Evolutionary conservation across 2,329 filamentous ascomycete species (phyloP), one percentile per base, ranked within the genome.

Genomic region (Ploettnerulaceae sp.): DNA sequence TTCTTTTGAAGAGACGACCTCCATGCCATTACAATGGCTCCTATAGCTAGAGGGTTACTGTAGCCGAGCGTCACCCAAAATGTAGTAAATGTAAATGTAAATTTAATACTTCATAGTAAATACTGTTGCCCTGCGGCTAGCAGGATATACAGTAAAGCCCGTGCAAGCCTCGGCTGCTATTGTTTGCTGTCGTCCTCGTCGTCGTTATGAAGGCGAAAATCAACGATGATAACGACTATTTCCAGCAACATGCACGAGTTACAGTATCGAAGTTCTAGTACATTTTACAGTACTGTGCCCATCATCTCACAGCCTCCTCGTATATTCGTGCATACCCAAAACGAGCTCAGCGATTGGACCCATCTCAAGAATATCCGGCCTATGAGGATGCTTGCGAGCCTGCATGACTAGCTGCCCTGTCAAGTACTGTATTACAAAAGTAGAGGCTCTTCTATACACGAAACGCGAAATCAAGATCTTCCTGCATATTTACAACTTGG

Each of bases 221-320:
- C 17, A 14, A n/a, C n/a, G 37, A 20, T 12, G 37, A 40, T 21
- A 24, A 31, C 25, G 11, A 40, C 37, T 40, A 31, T 29, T 40
- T 40, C 15, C 25, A 40, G 37, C 25, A 40, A 31, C 3, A 5
- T 24, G 15, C 11, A 40, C 25, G 36, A 40, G 25, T 40, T 40
- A 12, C 5, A 3, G 22, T n/a, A 21, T 21, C 37, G 32, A 21
- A 31, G 34, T 36, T 29, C 41, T 45, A 37, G 33, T 36, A 37
- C 32, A 31, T 26, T 17, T 8, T 40, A 8, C 25, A 31, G 21
- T 24, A n/a, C n/a, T n/a, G n/a, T n/a, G n/a, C n/a, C n/a, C n/a
- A n/a, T n/a, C 41, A 7, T 29, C 24, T 20, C 32, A 36, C 33
- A 36, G 32, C 41, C 32, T 25, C 41, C 17, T 31, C 33, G 41